Evolutionary conservation across 2,329 filamentous ascomycete species (phyloP).

Genomic region (Cladophialophora immunda): DNA sequence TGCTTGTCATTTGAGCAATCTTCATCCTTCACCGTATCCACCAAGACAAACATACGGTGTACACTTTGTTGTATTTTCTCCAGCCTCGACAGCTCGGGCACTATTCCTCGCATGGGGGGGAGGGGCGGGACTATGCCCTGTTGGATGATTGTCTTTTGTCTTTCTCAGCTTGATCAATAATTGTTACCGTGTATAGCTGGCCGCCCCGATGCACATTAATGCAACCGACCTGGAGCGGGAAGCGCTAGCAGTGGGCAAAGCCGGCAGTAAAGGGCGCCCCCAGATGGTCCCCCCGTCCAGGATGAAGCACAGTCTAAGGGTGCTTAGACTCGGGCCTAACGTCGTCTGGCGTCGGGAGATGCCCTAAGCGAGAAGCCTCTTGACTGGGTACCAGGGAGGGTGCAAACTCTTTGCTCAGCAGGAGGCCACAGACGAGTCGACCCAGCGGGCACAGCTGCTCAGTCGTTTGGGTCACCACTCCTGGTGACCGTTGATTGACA

Average conservation of each 20-base stretch:
- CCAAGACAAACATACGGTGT: slow-evolving; percentile 1
- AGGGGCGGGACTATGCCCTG: slow-evolving; percentile 7
- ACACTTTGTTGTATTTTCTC: neutral
- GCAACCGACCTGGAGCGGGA: slow-evolving; percentile 28
- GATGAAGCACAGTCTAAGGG: slow-evolving; percentile 24
- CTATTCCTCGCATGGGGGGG: neutral
- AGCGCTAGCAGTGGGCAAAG: slow-evolving; percentile 27
- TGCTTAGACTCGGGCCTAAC: slow-evolving; percentile 34
- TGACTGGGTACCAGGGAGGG: slow-evolving; percentile 32
- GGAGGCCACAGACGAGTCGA: slow-evolving; percentile 13
- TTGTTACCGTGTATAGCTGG: slow-evolving; percentile 34
- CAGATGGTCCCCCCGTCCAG: slow-evolving; percentile 7
- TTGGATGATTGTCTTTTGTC: slow-evolving; percentile 7
- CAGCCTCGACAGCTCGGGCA: neutral
- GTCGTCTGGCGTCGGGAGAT: slow-evolving; percentile 40
- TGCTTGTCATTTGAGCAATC: neutral
- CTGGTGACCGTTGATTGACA: slow-evolving; percentile 19
- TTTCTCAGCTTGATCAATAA: slow-evolving; percentile 20
- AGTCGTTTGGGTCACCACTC: slow-evolving; percentile 1
- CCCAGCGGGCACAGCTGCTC: neutral
- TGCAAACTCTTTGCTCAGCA: slow-evolving; percentile 20
- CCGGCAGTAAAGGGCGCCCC: slow-evolving; percentile 1
- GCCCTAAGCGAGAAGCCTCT: slow-evolving; percentile 40
- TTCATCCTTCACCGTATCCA: slow-evolving; percentile 7
- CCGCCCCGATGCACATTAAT: slow-evolving; percentile 30